Conservation (phyloP, 2,329 filamentous ascomycete species). For the Xylaria sp. region DNA sequence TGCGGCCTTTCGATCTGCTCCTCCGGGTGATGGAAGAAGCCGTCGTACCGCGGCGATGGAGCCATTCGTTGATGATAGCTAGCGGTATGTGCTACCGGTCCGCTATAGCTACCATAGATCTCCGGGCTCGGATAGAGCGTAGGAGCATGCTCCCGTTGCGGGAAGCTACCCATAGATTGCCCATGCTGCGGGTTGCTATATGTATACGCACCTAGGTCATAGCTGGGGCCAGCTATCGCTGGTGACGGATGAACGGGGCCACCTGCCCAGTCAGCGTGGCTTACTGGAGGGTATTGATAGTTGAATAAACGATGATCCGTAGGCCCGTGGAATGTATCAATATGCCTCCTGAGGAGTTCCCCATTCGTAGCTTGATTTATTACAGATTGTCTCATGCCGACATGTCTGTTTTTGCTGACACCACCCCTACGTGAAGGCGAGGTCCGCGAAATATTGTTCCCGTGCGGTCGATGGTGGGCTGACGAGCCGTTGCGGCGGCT, state of each 20-base stretch:
- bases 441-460: background rate
- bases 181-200: background rate
- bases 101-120: background rate
- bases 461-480: background rate
- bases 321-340: background rate
- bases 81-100: background rate
- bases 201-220: background rate
- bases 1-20: too few species aligned
- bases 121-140: background rate
- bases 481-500: constrained; percentile 26
- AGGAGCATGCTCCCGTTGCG: background rate
- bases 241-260: background rate
- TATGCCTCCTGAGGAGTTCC: background rate
- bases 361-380: background rate
- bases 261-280: background rate
- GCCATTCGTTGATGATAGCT: too few species aligned
- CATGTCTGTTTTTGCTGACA: background rate
- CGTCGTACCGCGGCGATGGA: too few species aligned
- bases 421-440: background rate
- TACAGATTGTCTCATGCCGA: background rate
- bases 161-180: background rate
- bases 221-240: background rate
- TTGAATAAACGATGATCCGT: background rate
- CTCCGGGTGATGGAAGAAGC: too few species aligned
- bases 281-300: background rate